These are phyloP conservation scores for Solanum pennellii DNA, from an alignment of 257 asterid genomes.

Conservation along the genomic window DNA sequence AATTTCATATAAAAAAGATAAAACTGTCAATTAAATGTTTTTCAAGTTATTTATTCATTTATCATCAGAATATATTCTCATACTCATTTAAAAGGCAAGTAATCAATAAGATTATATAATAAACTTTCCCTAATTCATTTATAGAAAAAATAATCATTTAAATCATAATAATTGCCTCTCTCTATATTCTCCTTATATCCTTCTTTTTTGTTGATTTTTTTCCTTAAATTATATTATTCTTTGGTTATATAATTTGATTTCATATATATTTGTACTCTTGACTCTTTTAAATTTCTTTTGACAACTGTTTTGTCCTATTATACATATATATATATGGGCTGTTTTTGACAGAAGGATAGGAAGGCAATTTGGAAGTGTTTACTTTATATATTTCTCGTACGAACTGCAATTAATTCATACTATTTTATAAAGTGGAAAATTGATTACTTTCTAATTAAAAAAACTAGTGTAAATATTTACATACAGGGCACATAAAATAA, in stretches of 20 bases:
- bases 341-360: not conserved
- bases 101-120: not conserved
- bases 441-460: not conserved
- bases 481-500: not conserved
- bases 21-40: not conserved
- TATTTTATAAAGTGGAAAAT: not conserved
- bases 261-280: not conserved
- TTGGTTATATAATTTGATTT: not conserved
- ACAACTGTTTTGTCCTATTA: not conserved
- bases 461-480: not conserved
- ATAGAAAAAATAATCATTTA: not conserved
- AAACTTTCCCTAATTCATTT: not conserved
- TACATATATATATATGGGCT: not conserved
- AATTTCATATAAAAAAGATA: too few species aligned
- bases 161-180: not conserved
- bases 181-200: not conserved
- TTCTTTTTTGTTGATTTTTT: not conserved
- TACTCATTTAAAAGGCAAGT: not conserved
- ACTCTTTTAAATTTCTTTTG: not conserved
- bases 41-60: too few species aligned
- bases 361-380: not conserved
- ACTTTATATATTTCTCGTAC: not conserved
- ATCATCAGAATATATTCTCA: not conserved
- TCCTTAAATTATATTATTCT: not conserved
- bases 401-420: not conserved